Evolutionary conservation across 1,139 yeast species (phyloP), one percentile per base, ranked within the genome.

Genomic region (Eremothecium cymbalariae): DNA sequence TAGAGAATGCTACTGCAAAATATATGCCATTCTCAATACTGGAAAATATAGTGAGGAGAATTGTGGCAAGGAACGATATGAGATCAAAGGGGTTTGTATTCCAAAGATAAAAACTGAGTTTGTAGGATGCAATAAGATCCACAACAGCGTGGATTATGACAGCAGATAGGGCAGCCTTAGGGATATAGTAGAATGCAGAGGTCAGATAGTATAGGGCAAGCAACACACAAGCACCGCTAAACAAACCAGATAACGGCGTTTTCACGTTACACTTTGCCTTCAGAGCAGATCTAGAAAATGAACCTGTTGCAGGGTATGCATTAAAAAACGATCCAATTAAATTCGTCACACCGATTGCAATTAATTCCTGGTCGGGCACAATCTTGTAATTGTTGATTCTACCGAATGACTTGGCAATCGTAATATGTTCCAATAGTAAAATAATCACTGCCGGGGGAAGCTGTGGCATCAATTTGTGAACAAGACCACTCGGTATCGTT

Each of bases 281-380:
- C 52, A 88, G 70, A 8, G 96, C 96, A 31, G 95, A 81, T 66
- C 96, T 77, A 14, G 95, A 83, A 60, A 88, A 88, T 2, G 96
- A 88, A 36, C 97, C 96, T 8, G 97, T 88, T 8, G 95, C 88
- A 11, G 97, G 97, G 57, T 88, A 88, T 7, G 96, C 95, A 51
- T 75, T 70, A 69, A 88, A 88, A 55, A 86, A 84, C 17, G 95
- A 83, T 47, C 96, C 96, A 48, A 88, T 70, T 57, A 86, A 67
- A 62, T 88, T 88, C 39, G 90, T 81, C 30, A 82, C 82, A 55
- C 97, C 97, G 61, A 88, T 88, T 25, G 97, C 96, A 55, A 88
- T 74, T 42, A 88, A 72, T 59, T 88, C 97, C 64, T 88, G 97
- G 62, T 88, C 88, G 31, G 97, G 95, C 41, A 77, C 72, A 52